phyloP scores from a whole-genome alignment of 352 stramenopile genomes.

The Pythium rishiriense region DNA sequence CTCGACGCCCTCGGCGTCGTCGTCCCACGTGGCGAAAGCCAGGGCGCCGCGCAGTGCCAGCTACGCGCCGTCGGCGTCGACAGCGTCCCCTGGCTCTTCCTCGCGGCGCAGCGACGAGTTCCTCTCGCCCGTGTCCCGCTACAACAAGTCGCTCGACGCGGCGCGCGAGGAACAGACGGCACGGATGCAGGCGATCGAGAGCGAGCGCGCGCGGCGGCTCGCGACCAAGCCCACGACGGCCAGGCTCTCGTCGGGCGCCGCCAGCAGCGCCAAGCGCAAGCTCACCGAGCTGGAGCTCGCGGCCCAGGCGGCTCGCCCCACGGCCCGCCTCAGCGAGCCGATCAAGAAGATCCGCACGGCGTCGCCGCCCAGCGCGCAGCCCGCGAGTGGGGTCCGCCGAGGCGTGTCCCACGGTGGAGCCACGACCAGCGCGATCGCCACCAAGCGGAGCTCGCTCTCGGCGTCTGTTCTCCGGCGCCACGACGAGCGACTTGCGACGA shows the following conservation, averaged over 20 bases:
- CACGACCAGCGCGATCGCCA: neutral
- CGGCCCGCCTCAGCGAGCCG: neutral
- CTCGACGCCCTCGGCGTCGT: conserved; percentile 16
- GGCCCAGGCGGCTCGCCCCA: neutral
- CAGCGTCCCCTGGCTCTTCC: neutral
- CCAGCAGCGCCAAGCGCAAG: conserved; percentile 35
- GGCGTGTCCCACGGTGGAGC: conserved; percentile 9
- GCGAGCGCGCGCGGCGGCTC: conserved; percentile 22
- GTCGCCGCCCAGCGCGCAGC: conserved; percentile 9
- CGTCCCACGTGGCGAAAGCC: neutral
- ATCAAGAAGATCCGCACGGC: conserved; percentile 27
- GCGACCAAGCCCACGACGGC: conserved; percentile 19
- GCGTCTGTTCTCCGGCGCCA: conserved; percentile 23
- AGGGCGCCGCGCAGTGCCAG: conserved; percentile 17
- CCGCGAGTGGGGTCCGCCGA: conserved; percentile 9
- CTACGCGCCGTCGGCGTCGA: conserved; percentile 15
- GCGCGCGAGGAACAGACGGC: conserved; percentile 30
- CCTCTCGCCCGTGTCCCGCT: conserved; percentile 39
- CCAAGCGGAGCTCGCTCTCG: conserved; percentile 13
- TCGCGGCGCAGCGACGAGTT: conserved; percentile 22
- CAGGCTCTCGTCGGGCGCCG: neutral
- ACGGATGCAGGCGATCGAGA: conserved; percentile 31
- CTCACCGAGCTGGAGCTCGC: conserved; percentile 24
- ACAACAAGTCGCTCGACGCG: conserved; percentile 27
- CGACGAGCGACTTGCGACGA: conserved; percentile 10